Evolutionary conservation across 1,139 yeast species (phyloP).

Genomic region (Protomyces inouyei): DNA sequence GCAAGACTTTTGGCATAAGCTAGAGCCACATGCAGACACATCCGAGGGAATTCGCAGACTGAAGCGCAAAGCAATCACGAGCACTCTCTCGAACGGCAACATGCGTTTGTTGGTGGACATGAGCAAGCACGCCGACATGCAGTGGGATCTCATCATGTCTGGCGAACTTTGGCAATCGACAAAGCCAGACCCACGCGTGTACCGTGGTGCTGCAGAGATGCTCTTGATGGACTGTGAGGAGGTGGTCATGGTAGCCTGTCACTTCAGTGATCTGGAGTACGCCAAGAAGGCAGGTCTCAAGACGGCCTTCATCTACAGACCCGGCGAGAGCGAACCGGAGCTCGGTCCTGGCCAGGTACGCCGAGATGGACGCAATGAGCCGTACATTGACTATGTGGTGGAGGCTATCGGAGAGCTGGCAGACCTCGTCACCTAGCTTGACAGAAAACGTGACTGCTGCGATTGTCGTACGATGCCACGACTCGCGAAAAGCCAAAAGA

Average conservation of each 20-base stretch:
- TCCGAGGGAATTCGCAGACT: slow-evolving; percentile 29
- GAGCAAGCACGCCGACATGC: slow-evolving; percentile 32
- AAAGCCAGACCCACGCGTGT: slow-evolving; percentile 32
- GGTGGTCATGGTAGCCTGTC: slow-evolving; percentile 32
- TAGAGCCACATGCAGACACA: slow-evolving; percentile 31
- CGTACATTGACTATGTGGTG: slow-evolving; percentile 16
- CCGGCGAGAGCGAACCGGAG: slow-evolving; percentile 20
- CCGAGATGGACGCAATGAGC: neutral
- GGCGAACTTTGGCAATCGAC: slow-evolving; percentile 31
- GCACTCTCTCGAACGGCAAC: slow-evolving; percentile 33
- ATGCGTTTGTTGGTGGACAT: slow-evolving; percentile 32
- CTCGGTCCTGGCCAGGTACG: neutral
- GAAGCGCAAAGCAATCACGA: slow-evolving; percentile 30
- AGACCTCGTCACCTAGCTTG: neutral
- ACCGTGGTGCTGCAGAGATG: slow-evolving; percentile 31
- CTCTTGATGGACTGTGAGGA: slow-evolving; percentile 30
- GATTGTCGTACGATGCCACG: neutral
- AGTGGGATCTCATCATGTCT: slow-evolving; percentile 32
- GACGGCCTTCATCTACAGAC: slow-evolving; percentile 31
- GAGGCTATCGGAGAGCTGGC: slow-evolving; percentile 12
- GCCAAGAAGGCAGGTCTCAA: slow-evolving; percentile 30
- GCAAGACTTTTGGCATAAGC: slow-evolving; percentile 31
- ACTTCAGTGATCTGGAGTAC: slow-evolving; percentile 31
- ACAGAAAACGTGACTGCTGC: neutral
- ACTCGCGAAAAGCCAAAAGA: neutral